A percentile compares a stretch with the other conserved stretches of the same genome.
phyloP scores from a whole-genome alignment of 2,329 filamentous ascomycete genomes.

The Trichoderma pleuroti region DNA sequence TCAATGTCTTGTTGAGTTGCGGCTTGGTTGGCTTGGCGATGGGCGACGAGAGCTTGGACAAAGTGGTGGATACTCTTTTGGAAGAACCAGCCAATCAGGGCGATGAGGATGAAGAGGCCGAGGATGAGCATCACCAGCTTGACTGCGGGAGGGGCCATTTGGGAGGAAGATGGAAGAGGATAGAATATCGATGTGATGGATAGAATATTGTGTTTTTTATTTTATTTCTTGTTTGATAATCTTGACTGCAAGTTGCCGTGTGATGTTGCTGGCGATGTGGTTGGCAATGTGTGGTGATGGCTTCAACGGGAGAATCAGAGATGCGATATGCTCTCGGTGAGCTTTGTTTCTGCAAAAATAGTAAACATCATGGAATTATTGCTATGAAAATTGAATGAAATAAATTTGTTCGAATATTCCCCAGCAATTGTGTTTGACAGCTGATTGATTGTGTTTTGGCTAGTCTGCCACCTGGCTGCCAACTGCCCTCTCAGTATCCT shows the following conservation, averaged over 20 bases:
- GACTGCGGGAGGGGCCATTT: constrained; percentile 30
- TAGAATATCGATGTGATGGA: too few relatives aligned
- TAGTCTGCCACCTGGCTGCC: not conserved
- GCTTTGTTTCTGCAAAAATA: not conserved
- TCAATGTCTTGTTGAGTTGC: not conserved
- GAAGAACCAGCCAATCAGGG: constrained; percentile 30
- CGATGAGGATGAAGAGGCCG: constrained; percentile 29
- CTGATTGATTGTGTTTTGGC: not conserved
- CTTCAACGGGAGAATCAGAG: not conserved
- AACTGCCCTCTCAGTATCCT: not conserved
- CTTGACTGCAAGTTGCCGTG: not conserved
- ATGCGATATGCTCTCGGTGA: too few relatives aligned
- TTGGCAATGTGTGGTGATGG: not conserved
- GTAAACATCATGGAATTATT: fast-evolving
- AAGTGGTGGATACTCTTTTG: constrained; percentile 31
- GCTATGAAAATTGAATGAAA: not conserved
- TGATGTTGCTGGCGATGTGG: not conserved
- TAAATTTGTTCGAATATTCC: not conserved
- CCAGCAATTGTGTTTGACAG: not conserved
- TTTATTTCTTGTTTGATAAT: not conserved
- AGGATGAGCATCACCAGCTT: constrained; percentile 17
- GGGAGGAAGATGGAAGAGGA: not conserved
- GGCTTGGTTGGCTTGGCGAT: constrained; percentile 7
- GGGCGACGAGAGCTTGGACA: constrained; percentile 26
- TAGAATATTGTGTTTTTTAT: not conserved